Evolutionary conservation across 176 grass and related monocot genomes (phyloP).

Genomic region (Oryza coarctata): DNA sequence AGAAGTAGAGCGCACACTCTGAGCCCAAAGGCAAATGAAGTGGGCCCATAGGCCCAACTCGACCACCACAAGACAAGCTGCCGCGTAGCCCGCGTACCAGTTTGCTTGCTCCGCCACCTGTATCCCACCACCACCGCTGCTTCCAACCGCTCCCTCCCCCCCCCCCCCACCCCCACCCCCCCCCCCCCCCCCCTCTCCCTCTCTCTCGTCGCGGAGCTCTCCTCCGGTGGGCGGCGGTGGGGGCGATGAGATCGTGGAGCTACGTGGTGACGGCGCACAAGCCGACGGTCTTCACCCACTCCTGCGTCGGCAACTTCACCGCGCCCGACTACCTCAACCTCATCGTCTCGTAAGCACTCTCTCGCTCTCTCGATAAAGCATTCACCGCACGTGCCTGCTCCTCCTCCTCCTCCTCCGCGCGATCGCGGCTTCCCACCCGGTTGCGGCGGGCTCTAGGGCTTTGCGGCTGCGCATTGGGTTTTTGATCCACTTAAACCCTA

Average conservation of each 20-base stretch:
- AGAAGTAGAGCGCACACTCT: background rate
- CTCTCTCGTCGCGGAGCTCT: background rate
- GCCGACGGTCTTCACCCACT: slow-evolving; percentile 78
- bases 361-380: background rate
- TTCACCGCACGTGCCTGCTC: background rate
- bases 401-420: background rate
- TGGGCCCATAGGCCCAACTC: background rate
- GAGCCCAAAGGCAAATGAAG: background rate
- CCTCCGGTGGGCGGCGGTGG: background rate
- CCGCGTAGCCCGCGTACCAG: background rate
- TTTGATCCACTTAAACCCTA: slow-evolving; percentile 8
- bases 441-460: background rate
- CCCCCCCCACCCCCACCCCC: too few species aligned
- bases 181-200: background rate
- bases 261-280: slow-evolving; percentile 92
- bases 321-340: slow-evolving; percentile 77
- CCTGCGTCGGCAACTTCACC: slow-evolving; percentile 92
- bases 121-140: background rate
- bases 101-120: too few species aligned
- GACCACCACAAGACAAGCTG: background rate
- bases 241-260: slow-evolving; percentile 82
- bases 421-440: background rate
- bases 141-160: too few species aligned
- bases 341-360: slow-evolving; percentile 65
- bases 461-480: background rate